Conservation (phyloP, 2,329 filamentous ascomycete species). For the Torrubiellomyces zombiae region DNA sequence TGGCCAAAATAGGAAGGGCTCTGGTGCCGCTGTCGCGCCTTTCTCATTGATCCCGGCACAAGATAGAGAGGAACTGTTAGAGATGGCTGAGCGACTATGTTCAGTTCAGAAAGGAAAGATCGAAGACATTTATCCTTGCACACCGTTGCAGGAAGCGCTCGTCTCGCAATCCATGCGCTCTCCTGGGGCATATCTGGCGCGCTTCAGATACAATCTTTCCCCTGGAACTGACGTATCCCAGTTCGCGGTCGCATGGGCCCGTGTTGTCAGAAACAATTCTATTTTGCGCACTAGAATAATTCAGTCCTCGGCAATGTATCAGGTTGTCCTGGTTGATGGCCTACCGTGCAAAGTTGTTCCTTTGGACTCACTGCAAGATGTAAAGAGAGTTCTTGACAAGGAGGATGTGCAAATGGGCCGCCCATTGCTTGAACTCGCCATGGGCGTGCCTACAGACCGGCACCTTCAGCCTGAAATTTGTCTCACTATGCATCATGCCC, state of each 20-base stretch:
- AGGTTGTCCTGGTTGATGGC: constrained; percentile 16
- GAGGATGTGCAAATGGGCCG: constrained; percentile 20
- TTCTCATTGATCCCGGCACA: constrained; percentile 2
- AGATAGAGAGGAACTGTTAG: background rate
- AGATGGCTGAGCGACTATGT: constrained; percentile 1
- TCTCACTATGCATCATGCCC: constrained; percentile 31
- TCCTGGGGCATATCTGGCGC: constrained; percentile 28
- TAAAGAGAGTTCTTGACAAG: constrained; percentile 3
- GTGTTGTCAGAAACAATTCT: constrained; percentile 13
- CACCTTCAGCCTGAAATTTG: background rate
- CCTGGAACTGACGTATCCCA: constrained; percentile 12
- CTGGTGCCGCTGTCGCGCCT: background rate
- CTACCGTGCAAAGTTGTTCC: constrained; percentile 15
- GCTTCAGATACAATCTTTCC: constrained; percentile 21
- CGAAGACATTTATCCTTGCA: constrained; percentile 33
- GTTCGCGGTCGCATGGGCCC: constrained; percentile 21
- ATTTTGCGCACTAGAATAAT: constrained; percentile 28
- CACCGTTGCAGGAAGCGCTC: constrained; percentile 31
- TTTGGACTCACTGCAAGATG: background rate
- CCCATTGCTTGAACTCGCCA: constrained; percentile 24
- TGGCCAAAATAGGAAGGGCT: background rate
- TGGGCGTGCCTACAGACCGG: constrained; percentile 2
- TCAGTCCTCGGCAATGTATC: constrained; percentile 19
- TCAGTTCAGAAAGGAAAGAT: constrained; percentile 8
- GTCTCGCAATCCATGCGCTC: constrained; percentile 28